These are phyloP conservation scores for Uronychia setigera DNA, from an alignment of 73 alveolate species.

Conservation along the genomic window DNA sequence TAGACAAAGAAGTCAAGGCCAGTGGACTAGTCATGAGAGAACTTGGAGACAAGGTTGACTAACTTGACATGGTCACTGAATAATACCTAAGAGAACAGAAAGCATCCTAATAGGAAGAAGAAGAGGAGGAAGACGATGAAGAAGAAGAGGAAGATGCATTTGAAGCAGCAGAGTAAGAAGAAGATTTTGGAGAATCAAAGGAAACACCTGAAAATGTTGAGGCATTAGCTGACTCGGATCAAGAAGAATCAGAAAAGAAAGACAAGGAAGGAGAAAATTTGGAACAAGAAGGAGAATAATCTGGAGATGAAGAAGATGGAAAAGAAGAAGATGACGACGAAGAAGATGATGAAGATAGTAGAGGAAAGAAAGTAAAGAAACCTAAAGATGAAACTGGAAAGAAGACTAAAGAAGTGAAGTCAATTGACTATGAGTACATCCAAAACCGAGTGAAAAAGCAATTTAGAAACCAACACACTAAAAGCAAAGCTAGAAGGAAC, in stretches of 20 bases:
- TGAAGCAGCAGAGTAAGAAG: constrained; percentile 12
- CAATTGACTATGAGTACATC: constrained; percentile 46
- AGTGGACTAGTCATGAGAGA: constrained; percentile 70
- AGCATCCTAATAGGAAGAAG: neutral
- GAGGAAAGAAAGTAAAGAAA: constrained; percentile 26
- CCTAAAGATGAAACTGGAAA: neutral
- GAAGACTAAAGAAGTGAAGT: constrained; percentile 9
- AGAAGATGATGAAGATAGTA: constrained; percentile 12
- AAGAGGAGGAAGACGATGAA: constrained; percentile 32
- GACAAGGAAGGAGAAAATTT: constrained; percentile 1
- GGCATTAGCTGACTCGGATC: constrained; percentile 19
- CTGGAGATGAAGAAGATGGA: constrained; percentile 12
- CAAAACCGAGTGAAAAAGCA: constrained; percentile 59
- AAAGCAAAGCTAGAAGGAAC: constrained; percentile 48
- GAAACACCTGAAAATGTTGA: constrained; percentile 22
- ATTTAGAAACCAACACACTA: constrained; percentile 15
- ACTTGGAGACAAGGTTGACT: constrained; percentile 44
- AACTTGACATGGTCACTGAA: constrained; percentile 23
- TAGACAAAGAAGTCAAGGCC: constrained; percentile 86
- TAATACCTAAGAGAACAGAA: too few relatives aligned
- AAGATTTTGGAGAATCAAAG: constrained; percentile 43
- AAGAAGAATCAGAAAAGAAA: constrained; percentile 21
- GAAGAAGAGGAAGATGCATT: constrained; percentile 23
- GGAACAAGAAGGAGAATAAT: neutral
- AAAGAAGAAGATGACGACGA: constrained; percentile 32